These are phyloP conservation scores for Nadsonia commutata DNA, from an alignment of 1,139 yeast genomes.

Conservation along the genomic window DNA sequence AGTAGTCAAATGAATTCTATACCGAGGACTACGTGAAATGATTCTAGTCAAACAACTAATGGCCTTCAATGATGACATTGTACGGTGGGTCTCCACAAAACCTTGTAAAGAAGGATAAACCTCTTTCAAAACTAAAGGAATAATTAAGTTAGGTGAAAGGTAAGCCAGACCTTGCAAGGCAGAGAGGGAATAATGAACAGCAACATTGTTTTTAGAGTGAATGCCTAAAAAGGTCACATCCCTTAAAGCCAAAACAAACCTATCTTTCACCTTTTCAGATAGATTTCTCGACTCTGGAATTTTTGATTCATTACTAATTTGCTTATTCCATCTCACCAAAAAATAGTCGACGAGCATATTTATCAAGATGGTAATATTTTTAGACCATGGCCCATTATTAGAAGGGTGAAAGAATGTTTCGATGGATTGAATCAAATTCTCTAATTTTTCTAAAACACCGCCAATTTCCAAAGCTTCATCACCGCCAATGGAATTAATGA, in stretches of 20 bases:
- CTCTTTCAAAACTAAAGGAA: constrained; percentile 57
- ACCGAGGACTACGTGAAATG: constrained; percentile 50
- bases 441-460: constrained; percentile 41
- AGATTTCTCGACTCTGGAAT: constrained; percentile 31
- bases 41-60: constrained; percentile 53
- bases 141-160: constrained; percentile 43
- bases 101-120: constrained; percentile 72
- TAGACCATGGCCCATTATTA: constrained; percentile 74
- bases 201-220: constrained; percentile 54
- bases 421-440: constrained; percentile 49
- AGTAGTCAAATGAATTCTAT: constrained; percentile 66
- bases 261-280: constrained; percentile 31
- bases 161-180: constrained; percentile 52
- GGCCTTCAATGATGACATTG: constrained; percentile 56
- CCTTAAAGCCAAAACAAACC: constrained; percentile 41
- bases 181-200: constrained; percentile 45
- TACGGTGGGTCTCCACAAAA: constrained; percentile 70
- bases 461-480: constrained; percentile 23
- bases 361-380: constrained; percentile 49
- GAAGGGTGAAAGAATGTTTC: constrained; percentile 88
- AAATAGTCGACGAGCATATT: constrained; percentile 25
- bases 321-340: constrained; percentile 22
- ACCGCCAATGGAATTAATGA: constrained; percentile 50
- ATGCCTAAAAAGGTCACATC: constrained; percentile 58
- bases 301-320: constrained; percentile 17